Base-by-base conservation (phyloP, 257 asterid species). In the Rehmannia glutinosa region DNA sequence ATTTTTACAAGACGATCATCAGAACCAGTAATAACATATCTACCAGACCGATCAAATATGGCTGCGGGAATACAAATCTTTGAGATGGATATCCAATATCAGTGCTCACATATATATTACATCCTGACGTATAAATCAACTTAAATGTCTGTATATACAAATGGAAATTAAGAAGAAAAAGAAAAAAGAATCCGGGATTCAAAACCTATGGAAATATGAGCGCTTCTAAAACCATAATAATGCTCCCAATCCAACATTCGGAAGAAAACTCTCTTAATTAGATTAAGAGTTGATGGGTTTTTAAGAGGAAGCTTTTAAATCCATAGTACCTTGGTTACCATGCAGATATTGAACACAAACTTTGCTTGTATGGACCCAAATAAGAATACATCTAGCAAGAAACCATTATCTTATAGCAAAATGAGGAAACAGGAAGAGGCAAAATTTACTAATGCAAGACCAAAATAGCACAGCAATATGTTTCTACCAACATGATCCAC, bases 1-100 rank as follows among this genome's bases (percentile, higher is more conserved):
- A 93, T 81, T 78, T 93, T 93, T 33, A 93, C 98, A 68, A 93
- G 97, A 49, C 97, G 96, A 54, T 93, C 98, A 71, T 93, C 98
- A 35, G 98, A 93, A 38, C 98, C 98, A 74, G 98, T 93, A 70
- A 93, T 82, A 42, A 93, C 98, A 81, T 79, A 90, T 81, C 98
- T 86, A 66, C 98, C 98, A 73, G 94, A 80, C 60, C 96, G 92
- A 75, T 93, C 98, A 69, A 90, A 84, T 79, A 85, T 90, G 65
- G 97, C 98, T 93, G 94, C 66, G 65, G 51, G 36, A 51, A 66
- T 70, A 28, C 45, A 73, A 39, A 77, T 53, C 17, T 27, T 56
- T 67, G 61, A 27, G 39, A 72, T 49, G 17, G 59, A 54, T 47
- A 64, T 16, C 69, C 42, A 46, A 55, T 30, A 73, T 42, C 69